phyloP scores from a whole-genome alignment of 148 eudicot species.

The Fagopyrum esculentum region DNA sequence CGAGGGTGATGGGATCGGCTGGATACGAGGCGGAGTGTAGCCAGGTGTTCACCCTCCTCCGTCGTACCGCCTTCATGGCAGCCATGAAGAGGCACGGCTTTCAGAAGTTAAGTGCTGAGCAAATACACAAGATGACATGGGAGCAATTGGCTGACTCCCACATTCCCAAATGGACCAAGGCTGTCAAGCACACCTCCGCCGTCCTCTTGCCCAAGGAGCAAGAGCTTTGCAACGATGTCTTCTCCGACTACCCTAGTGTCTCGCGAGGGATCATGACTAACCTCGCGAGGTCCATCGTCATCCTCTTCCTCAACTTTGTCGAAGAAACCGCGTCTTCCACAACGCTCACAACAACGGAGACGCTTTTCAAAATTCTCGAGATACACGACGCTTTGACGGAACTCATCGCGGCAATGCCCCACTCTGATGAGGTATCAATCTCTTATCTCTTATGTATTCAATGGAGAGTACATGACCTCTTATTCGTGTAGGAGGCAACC shows the following conservation, averaged over 20 bases:
- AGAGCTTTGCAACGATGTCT: conserved; percentile 20
- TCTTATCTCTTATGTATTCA: no score
- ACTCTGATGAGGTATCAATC: background rate
- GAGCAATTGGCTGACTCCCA: conserved; percentile 22
- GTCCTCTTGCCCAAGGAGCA: conserved; percentile 31
- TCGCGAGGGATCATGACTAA: conserved; percentile 23
- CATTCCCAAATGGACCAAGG: conserved; percentile 24
- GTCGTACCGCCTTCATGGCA: conserved; percentile 30
- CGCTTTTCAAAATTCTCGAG: background rate
- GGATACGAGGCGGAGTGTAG: conserved; percentile 37
- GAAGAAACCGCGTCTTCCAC: background rate
- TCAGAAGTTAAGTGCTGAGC: conserved; percentile 25
- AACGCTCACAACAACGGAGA: background rate
- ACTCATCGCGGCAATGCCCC: background rate
- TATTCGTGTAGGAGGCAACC: background rate
- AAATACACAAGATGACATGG: conserved; percentile 33
- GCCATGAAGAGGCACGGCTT: conserved; percentile 26
- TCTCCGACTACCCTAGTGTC: conserved; percentile 20
- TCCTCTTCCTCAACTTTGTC: conserved; percentile 1
- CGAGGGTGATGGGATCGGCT: conserved; percentile 20
- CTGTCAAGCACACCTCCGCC: conserved; percentile 24
- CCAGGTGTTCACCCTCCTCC: conserved; percentile 20
- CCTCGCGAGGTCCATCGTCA: conserved; percentile 21
- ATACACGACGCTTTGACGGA: background rate
- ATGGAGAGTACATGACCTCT: no score